These are phyloP conservation scores for Atkinsonella texensis DNA, from an alignment of 2,329 filamentous ascomycete species.

Conservation along the genomic window DNA sequence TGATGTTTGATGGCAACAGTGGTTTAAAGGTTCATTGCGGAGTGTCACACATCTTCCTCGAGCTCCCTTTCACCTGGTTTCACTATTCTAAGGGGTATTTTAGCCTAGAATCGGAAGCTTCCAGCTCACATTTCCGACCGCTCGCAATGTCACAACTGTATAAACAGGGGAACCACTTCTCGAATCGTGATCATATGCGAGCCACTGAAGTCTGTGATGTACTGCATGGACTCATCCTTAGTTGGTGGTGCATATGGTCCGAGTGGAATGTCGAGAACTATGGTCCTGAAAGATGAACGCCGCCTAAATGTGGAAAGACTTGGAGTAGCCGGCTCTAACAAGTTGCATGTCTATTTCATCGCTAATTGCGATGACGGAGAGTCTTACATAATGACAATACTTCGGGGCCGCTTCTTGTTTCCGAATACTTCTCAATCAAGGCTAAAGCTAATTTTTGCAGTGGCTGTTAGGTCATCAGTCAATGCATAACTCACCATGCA, in stretches of 20 bases:
- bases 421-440: constrained; percentile 30
- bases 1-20: too few relatives aligned
- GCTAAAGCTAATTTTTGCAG: constrained; percentile 32
- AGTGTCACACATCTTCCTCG: too few relatives aligned
- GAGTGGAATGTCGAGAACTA: neutral
- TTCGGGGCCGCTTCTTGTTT: constrained; percentile 32
- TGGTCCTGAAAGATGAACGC: neutral
- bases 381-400: constrained; percentile 30
- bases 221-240: too few relatives aligned
- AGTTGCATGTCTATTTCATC: constrained; percentile 30
- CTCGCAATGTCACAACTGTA: neutral
- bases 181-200: neutral
- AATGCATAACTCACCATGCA: constrained; percentile 4
- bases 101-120: neutral
- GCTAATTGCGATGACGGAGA: constrained; percentile 30
- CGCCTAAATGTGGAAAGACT: neutral
- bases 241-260: neutral
- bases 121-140: neutral
- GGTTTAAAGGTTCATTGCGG: too few relatives aligned
- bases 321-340: constrained; percentile 13
- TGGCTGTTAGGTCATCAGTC: constrained; percentile 25
- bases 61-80: too few relatives aligned
- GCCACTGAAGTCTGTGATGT: neutral
- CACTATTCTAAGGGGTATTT: too few relatives aligned
- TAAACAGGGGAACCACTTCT: neutral